phyloP scores from a whole-genome alignment of 306 rosid species.

The Pachyrhizus erosus region DNA sequence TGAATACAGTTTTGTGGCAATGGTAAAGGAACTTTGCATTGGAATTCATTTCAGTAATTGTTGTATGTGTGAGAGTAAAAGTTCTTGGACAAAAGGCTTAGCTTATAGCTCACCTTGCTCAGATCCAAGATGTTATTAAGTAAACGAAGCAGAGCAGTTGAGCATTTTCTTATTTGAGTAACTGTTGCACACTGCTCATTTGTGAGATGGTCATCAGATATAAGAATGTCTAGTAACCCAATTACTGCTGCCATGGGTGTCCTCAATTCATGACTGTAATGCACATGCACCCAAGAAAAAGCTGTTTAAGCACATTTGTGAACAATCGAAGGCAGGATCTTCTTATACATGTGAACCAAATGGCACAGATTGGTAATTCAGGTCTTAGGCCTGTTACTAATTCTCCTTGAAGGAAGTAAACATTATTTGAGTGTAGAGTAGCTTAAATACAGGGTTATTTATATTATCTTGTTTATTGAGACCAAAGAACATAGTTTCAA shows the following conservation, averaged over 20 bases:
- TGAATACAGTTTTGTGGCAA: background rate
- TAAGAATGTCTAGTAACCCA: conserved; percentile 93
- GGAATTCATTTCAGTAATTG: conserved; percentile 16
- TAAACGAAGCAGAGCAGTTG: conserved; percentile 91
- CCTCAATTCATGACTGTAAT: conserved; percentile 90
- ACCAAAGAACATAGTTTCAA: background rate
- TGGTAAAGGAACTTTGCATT: background rate
- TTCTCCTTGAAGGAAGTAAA: conserved; percentile 29
- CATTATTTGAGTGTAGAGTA: conserved; percentile 4
- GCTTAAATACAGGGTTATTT: background rate
- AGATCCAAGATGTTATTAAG: conserved; percentile 95
- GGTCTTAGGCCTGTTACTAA: conserved; percentile 9
- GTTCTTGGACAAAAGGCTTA: conserved; percentile 20
- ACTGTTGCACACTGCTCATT: conserved; percentile 90
- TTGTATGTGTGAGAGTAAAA: background rate
- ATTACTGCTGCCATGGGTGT: conserved; percentile 99
- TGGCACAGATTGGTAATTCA: background rate
- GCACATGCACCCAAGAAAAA: conserved; percentile 35
- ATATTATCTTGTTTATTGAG: background rate
- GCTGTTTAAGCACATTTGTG: conserved; percentile 29
- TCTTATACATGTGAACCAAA: conserved; percentile 11
- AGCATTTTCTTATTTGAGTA: conserved; percentile 90
- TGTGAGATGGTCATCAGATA: conserved; percentile 87
- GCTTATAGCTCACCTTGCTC: conserved; percentile 75
- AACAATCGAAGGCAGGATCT: background rate